phyloP scores from a whole-genome alignment of 371 early-diverging fungal genomes.

The Conidiobolus incongruus region DNA sequence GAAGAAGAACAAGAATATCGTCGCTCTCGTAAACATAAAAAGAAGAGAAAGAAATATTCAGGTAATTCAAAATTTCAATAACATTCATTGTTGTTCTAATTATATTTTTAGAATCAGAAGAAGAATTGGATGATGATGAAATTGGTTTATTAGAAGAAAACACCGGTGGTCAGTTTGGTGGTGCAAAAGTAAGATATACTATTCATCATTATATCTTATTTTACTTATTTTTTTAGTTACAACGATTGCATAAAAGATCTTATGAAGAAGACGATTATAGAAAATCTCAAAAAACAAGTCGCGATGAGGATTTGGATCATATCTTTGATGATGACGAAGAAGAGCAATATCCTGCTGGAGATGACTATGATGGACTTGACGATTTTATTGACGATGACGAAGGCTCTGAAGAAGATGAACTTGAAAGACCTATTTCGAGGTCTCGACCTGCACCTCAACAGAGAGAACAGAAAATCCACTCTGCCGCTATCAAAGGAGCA shows the following conservation, averaged over 20 bases:
- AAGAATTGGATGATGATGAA: conserved; percentile 67
- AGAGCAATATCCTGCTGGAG: conserved; percentile 46
- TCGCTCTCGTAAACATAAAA: conserved; percentile 7
- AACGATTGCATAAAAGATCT: neutral
- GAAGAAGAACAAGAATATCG: conserved; percentile 24
- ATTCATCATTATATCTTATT: neutral
- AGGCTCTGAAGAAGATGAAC: conserved; percentile 12
- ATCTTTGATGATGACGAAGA: conserved; percentile 17
- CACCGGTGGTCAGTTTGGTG: conserved; percentile 42
- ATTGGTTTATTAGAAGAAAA: conserved; percentile 65
- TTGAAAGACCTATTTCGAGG: neutral
- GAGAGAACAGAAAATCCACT: too few relatives aligned
- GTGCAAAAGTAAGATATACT: conserved; percentile 23
- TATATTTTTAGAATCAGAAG: conserved; percentile 19
- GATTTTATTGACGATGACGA: conserved; percentile 40
- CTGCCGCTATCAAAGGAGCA: neutral
- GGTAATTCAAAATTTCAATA: conserved; percentile 6
- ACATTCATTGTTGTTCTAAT: conserved; percentile 1
- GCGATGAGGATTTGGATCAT: too few relatives aligned
- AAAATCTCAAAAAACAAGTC: neutral
- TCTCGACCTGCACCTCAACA: conserved; percentile 1
- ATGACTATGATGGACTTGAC: too few relatives aligned
- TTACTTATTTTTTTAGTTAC: neutral
- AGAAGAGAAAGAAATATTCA: conserved; percentile 11
- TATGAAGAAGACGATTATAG: neutral